Conservation (phyloP, 2,329 filamentous ascomycete genomes). For the Onygena corvina region DNA sequence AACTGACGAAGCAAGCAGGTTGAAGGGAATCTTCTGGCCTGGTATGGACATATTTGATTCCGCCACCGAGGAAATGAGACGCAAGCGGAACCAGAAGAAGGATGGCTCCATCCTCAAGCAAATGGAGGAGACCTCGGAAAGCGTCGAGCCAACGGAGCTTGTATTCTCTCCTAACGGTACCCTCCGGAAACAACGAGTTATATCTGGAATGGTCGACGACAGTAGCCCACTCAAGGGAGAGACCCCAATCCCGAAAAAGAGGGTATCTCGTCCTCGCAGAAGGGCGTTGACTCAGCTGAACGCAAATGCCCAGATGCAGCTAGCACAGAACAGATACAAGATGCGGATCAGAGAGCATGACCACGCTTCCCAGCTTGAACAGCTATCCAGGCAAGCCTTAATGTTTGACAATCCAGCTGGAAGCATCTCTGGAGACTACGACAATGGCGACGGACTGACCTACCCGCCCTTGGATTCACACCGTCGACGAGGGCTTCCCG, state of each 20-base stretch:
- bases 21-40: slow-evolving; percentile 40
- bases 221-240: slow-evolving; percentile 37
- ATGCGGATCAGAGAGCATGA: slow-evolving; percentile 15
- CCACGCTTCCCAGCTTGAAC: slow-evolving; percentile 10
- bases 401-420: slow-evolving; percentile 18
- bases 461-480: slow-evolving; percentile 24
- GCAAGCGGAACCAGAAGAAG: slow-evolving; percentile 42
- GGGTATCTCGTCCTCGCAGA: slow-evolving; percentile 21
- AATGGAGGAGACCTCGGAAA: slow-evolving; percentile 36
- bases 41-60: slow-evolving; percentile 44
- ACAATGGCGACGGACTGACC: slow-evolving; percentile 23
- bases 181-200: slow-evolving; percentile 34
- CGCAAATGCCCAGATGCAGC: slow-evolving; percentile 22
- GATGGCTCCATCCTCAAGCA: slow-evolving; percentile 34
- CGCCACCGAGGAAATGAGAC: slow-evolving; percentile 38
- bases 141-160: slow-evolving; percentile 37
- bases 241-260: slow-evolving; percentile 31
- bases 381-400: slow-evolving; percentile 16
- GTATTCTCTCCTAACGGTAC: slow-evolving; percentile 37
- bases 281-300: slow-evolving; percentile 23
- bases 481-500: slow-evolving; percentile 23
- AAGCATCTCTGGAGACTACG: slow-evolving; percentile 10
- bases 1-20: slow-evolving; percentile 28
- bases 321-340: slow-evolving; percentile 22
- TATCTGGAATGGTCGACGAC: slow-evolving; percentile 40